Evolutionary conservation across 2,329 filamentous ascomycete genomes (phyloP).

Genomic region (Triangularia setosa): DNA sequence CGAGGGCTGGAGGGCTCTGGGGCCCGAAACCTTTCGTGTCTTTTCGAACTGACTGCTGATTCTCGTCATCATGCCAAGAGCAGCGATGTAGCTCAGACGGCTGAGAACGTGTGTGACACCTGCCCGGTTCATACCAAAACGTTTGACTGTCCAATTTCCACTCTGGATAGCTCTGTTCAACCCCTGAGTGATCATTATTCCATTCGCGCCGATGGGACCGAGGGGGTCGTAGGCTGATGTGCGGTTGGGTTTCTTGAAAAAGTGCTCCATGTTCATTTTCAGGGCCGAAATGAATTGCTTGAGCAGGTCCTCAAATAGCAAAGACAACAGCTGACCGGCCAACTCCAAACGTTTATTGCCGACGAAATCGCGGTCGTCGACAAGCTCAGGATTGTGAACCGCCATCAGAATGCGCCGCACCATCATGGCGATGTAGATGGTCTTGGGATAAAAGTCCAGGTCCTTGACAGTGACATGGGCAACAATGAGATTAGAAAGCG

Average conservation of each 20-base stretch:
- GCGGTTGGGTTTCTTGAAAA: conserved; percentile 87
- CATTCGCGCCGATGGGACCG: conserved; percentile 77
- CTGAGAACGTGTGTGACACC: conserved; percentile 96
- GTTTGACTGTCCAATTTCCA: conserved; percentile 95
- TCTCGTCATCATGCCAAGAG: conserved; percentile 98
- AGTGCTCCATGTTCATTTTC: conserved; percentile 92
- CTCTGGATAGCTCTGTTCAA: conserved; percentile 96
- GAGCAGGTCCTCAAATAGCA: conserved; percentile 96
- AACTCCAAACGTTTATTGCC: conserved; percentile 95
- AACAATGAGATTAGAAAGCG: conserved; percentile 86
- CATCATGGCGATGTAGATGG: conserved; percentile 96
- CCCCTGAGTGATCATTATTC: conserved; percentile 82
- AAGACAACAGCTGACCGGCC: conserved; percentile 86
- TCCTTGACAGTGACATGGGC: conserved; percentile 90
- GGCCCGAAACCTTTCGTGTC: conserved; percentile 92
- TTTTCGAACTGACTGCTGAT: conserved; percentile 99
- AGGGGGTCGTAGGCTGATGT: conserved; percentile 85
- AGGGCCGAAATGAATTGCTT: conserved; percentile 89
- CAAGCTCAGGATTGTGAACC: conserved; percentile 79
- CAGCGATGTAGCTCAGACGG: conserved; percentile 91
- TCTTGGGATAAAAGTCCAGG: conserved; percentile 94
- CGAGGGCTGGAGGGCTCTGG: conserved; percentile 91
- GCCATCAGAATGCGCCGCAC: conserved; percentile 94
- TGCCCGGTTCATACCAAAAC: conserved; percentile 97
- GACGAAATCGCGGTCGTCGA: conserved; percentile 96